Conservation (phyloP, 306 rosid species). For the Sophora flavescens region DNA sequence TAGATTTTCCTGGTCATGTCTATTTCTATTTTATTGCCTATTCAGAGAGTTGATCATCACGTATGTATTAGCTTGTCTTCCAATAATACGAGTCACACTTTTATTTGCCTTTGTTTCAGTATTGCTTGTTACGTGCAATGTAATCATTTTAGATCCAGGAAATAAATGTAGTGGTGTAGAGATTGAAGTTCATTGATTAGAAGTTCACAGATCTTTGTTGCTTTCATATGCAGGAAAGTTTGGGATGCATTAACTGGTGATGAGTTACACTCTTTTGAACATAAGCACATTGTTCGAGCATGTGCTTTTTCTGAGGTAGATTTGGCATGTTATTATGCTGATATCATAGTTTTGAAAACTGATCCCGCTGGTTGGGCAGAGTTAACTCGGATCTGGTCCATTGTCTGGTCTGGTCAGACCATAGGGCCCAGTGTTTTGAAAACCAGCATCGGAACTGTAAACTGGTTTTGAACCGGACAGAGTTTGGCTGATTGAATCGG, state of each 20-base stretch:
- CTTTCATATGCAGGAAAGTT: conserved; percentile 76
- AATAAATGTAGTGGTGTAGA: background rate
- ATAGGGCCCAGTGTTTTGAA: background rate
- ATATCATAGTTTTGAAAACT: background rate
- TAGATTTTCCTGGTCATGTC: conserved; percentile 7
- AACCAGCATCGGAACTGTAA: background rate
- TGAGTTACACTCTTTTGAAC: conserved; percentile 92
- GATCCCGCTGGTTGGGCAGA: background rate
- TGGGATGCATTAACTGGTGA: conserved; percentile 99
- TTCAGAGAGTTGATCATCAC: background rate
- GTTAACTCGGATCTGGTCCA: too few relatives aligned
- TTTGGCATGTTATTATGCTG: background rate
- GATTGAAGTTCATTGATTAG: background rate
- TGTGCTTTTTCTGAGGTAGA: conserved; percentile 93
- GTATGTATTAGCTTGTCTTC: background rate
- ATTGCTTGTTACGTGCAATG: background rate
- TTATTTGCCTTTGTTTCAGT: conserved; percentile 16
- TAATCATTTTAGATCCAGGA: background rate
- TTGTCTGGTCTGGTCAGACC: too few relatives aligned
- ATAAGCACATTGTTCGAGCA: conserved; percentile 98
- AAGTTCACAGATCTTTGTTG: conserved; percentile 33
- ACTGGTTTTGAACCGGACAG: background rate
- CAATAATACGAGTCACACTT: background rate
- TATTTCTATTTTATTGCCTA: background rate
- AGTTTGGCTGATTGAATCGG: background rate